Evolutionary conservation across 2,329 filamentous ascomycete genomes (phyloP), one percentile per base, ranked within the genome.

Genomic region (Hirsutella minnesotensis): DNA sequence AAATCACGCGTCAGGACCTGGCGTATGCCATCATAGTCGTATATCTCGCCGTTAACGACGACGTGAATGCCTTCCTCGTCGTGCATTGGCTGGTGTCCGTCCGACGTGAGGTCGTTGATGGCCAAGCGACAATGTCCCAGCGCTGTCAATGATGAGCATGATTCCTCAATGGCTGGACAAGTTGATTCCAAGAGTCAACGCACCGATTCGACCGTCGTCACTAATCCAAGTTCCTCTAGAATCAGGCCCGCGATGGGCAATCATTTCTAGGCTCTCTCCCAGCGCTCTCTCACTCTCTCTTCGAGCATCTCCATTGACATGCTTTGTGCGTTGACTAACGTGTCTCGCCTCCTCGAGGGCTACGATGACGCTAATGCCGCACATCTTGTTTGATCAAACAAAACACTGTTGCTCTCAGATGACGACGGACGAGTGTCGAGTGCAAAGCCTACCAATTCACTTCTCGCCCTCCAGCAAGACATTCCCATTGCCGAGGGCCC

Each of bases 11-110:
- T 44, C 18, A 68, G 54, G 10, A 62, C 50, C 7, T 49, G 49
- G 20, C 70, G 63, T 12, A 73, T 60, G 10, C 55, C 50, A 39
- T 74, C 68, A 44, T 68, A 62, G 49, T 73, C 70, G 52, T 79
- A 79, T n/a, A 79, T 62, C 53, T 78, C 74, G 22, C 75, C 74
- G 45, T 75, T 77, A 20, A 78, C 70, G n/a, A 78, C 66, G 2
- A 72, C 72, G 51, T 77, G 72, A 16, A 78, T 59, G 1, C 56
- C 53, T 15, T 63, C 55, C 9, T 50, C 44, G 47, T 60, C 57
- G 42, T 66, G 62, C 38, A 71, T 54, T 2, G 72, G 73, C 48
- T 75, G 73, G 4, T 54, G 51, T 2, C 67, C 73, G n/a, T 56
- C 54, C 0, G 63, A 54, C 8, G 63, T 65, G 0, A 75, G 62